Evolutionary conservation across 345 rosid species (phyloP), one percentile per base, ranked within the genome.

Genomic region (Salix suchowensis): DNA sequence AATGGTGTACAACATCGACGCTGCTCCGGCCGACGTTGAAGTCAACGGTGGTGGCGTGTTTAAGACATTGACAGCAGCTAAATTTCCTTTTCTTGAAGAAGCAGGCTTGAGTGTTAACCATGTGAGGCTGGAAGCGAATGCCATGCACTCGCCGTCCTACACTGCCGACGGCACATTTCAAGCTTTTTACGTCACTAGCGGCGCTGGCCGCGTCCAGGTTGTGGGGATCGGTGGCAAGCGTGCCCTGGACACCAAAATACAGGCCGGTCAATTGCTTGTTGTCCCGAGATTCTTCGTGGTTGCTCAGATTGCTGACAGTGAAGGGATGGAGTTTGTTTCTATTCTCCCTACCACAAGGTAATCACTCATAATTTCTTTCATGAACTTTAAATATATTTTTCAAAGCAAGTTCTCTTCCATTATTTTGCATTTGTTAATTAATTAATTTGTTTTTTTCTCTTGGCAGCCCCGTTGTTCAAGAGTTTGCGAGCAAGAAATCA

Each of bases 231-330:
- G 65, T 54, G 84, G 87, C 30, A 71, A 76, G 61, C 79, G 48
- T 14, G 79, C 65, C 2, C 8, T 86, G 75, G 73, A 82, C 55
- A 28, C 42, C 5, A 26, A 52, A 30, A 62, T 80, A 21, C 67
- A 77, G 55, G 67, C 66, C 21, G 88, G 81, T 11, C 82, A 86
- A 8, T 13, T 84, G 40, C 62, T 84, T n/a, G 68, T 80, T 1
- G 85, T 84, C 48, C 85, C 86, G 5, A 74, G 67, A 54, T 78
- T 80, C 21, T 84, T 84, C 48, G 52, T 48, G 18, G 32, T 76
- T 2, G 65, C 76, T 26, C 12, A 40, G 5, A 58, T 73, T 40
- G 82, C 83, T 16, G 79, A 74, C 5, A 28, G 1, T 44, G 74
- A 71, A 60, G 86, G 82, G 44, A 7, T 83, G 72, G 79, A 78